Evolutionary conservation across 73 alveolate species (phyloP), one percentile per base, ranked within the genome.

Genomic region (Effrenium voratum): DNA sequence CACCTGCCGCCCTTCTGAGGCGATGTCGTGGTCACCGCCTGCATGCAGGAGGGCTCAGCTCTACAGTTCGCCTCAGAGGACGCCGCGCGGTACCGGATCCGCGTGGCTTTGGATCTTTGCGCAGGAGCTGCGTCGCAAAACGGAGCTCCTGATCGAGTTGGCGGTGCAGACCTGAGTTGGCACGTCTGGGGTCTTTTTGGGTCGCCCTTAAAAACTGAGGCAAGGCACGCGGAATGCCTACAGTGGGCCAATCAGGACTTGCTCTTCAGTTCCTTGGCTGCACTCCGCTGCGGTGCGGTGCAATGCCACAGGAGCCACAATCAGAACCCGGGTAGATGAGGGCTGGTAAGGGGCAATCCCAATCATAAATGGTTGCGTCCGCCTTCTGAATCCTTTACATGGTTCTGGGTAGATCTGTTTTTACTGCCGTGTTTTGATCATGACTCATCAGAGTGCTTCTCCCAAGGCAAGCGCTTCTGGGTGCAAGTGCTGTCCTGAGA

Each of bases 401-500:
- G 70, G 70, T 4, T 1, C 26, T 1, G n/a, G 70, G n/a, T 2
- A 30, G n/a, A 57, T 57, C 70, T 22, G 70, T 52, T 52, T 52
- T 52, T 19, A 52, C 19, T 19, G 66, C 66, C 66, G 66, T 10
- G 10, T 10, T 52, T 52, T 10, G n/a, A n/a, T n/a, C n/a, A n/a
- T n/a, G n/a, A n/a, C n/a, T n/a, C n/a, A n/a, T n/a, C n/a, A n/a
- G n/a, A n/a, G n/a, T n/a, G n/a, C n/a, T n/a, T n/a, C n/a, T n/a
- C n/a, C 60, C 40, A 36, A 79, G 90, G 90, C 44, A 79, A 79
- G 32, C 90, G 90, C 90, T 79, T 79, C 26, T 79, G 90, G 90
- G 90, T 79, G 45, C 90, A 79, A 40, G 87, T 59, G 30, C 0
- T 26, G 43, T 19, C 41, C 82, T 70, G 82, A 28, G 82, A 28